Conservation (phyloP, 2,329 filamentous ascomycete genomes). For the Lachnellula hyalina region DNA sequence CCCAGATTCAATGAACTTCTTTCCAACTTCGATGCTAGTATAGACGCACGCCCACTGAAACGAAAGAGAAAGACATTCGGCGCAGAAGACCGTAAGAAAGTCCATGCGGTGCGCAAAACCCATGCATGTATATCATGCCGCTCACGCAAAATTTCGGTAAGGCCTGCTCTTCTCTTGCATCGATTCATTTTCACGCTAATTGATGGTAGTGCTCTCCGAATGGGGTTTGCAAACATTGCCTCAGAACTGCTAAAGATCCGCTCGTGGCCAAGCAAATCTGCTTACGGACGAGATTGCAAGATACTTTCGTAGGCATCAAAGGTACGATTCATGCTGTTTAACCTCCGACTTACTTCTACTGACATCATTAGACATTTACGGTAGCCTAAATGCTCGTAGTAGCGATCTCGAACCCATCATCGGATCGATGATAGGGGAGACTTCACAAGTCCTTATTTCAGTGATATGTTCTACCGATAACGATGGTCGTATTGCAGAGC, state of each 20-base stretch:
- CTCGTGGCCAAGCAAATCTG: conserved; percentile 13
- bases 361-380: conserved; percentile 8
- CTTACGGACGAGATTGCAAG: conserved; percentile 14
- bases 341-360: not conserved
- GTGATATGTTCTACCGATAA: conserved; percentile 1
- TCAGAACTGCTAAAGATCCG: conserved; percentile 6
- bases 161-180: not conserved
- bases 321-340: not conserved
- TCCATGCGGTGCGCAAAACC: conserved; percentile 10
- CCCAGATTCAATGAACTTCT: conserved; percentile 6
- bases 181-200: not conserved
- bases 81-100: conserved; percentile 10
- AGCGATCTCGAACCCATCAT: conserved; percentile 13
- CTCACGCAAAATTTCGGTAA: conserved; percentile 15
- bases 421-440: conserved; percentile 4
- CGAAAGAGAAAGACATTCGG: conserved; percentile 14
- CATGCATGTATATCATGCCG: conserved; percentile 14
- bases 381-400: conserved; percentile 8
- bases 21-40: conserved; percentile 6
- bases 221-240: conserved; percentile 13
- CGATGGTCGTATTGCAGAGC: not conserved
- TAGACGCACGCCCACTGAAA: conserved; percentile 2
- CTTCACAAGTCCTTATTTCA: conserved; percentile 1
- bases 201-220: conserved; percentile 11
- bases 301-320: conserved; percentile 15